Conservation (phyloP, 2,329 filamentous ascomycete species). For the Aspergillus fijiensis region DNA sequence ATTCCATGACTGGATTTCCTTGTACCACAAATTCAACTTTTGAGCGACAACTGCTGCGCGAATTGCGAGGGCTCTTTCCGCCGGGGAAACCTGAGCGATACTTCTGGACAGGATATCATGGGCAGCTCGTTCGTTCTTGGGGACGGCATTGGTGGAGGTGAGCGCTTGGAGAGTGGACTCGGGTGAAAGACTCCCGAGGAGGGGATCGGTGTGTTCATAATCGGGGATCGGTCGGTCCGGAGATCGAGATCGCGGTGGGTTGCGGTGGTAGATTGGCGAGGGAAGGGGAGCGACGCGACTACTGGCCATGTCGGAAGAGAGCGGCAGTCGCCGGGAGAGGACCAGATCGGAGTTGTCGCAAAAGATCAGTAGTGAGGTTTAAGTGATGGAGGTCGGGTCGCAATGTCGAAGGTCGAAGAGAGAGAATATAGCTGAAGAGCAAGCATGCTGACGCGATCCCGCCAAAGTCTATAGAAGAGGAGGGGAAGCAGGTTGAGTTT, state of each 20-base stretch:
- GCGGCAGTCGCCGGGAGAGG: conserved; percentile 15
- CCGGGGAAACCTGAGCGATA: conserved; percentile 55
- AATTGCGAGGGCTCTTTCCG: conserved; percentile 59
- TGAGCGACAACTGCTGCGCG: conserved; percentile 60
- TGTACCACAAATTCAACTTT: conserved; percentile 58
- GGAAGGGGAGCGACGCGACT: conserved; percentile 31
- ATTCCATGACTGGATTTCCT: conserved; percentile 59
- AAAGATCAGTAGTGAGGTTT: conserved; percentile 20
- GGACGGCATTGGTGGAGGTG: conserved; percentile 43
- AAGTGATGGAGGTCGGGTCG: conserved; percentile 31
- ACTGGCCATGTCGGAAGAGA: conserved; percentile 31
- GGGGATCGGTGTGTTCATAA: conserved; percentile 44
- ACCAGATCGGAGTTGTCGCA: conserved; percentile 2
- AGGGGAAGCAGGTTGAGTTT: conserved; percentile 6
- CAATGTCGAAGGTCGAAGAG: conserved; percentile 25
- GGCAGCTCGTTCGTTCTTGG: conserved; percentile 37
- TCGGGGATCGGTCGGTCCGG: conserved; percentile 40
- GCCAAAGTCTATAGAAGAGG: conserved; percentile 8
- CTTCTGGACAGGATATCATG: conserved; percentile 47
- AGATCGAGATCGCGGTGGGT: conserved; percentile 38
- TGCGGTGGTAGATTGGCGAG: conserved; percentile 29
- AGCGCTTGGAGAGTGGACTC: conserved; percentile 55
- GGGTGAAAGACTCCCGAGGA: conserved; percentile 55
- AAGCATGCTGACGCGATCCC: conserved; percentile 38
- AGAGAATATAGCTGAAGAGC: conserved; percentile 30